Base-by-base conservation (phyloP, 1,284 basidiomycete genomes). In the Athelia psychrophila region DNA sequence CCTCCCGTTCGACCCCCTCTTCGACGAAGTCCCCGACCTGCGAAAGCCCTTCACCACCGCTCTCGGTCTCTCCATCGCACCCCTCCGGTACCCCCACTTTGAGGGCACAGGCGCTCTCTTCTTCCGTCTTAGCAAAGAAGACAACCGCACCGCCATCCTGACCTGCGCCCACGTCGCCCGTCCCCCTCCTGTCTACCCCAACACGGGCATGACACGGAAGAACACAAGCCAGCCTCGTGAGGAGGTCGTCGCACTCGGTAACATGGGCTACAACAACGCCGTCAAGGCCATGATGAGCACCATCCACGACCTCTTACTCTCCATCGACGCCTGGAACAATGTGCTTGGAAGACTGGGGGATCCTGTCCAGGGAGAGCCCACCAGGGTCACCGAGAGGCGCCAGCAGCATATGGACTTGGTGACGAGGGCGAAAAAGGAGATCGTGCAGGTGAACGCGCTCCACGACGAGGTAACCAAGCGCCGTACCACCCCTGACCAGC, bases 51-150 rank as follows among this genome's bases (percentile, higher is more conserved):
- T 74, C 58, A 68, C 69, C n/a, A 46, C 61, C 54, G 51, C 64
- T 19, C 71, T 74, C 42, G 67, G 72, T 51, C 58, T 74, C 47
- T 50, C 53, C 3, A 68, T 74, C 52, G 60, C 66, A 27, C 55
- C 65, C 35, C 54, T 54, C 24, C 57, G 58, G 44, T 49, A 24
- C 15, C 68, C 70, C 44, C 44, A 64, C 52, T 56, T 48, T 47
- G 65, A 71, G 54, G 71, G 72, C 47, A 73, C 70, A 2, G 65
- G 58, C 16, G 60, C 54, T 49, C 52, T 74, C 49, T 75, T 61
- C 62, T 53, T 69, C 54, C 58, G 62, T 55, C 53, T 59, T 19
- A 51, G 59, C 58, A 58, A 51, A 2, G 59, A 67, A 19, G 56
- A 59, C 55, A 51, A 68, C 46, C 59, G 62, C 53, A 54, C 68